phyloP scores from a whole-genome alignment of 2,329 filamentous ascomycete species.

The Tothia fuscella region DNA sequence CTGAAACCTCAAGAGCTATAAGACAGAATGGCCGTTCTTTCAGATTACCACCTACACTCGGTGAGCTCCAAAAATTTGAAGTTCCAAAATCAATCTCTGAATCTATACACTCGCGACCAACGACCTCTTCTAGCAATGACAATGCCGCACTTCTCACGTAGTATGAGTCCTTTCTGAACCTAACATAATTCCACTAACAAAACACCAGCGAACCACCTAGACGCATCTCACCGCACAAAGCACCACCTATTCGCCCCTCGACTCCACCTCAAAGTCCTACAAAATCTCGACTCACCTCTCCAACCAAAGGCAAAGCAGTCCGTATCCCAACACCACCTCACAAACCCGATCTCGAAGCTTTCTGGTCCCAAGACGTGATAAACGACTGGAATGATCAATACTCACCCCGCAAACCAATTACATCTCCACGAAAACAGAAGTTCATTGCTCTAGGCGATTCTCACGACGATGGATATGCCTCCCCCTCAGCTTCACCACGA shows the following conservation, averaged over 20 bases:
- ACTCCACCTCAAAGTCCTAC: conserved; percentile 5
- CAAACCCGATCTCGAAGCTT: conserved; percentile 41
- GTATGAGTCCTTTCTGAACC: background rate
- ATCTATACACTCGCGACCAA: conserved; percentile 2
- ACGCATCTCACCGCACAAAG: conserved; percentile 1
- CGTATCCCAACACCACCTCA: conserved; percentile 44
- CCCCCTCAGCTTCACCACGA: conserved; percentile 7
- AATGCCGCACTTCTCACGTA: conserved; percentile 8
- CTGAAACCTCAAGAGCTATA: background rate
- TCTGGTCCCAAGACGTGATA: conserved; percentile 47
- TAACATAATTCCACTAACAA: background rate
- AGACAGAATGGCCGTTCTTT: no score
- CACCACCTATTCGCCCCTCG: background rate
- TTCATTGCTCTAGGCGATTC: conserved; percentile 10
- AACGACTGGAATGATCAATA: conserved; percentile 55
- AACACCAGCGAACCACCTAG: conserved; percentile 2
- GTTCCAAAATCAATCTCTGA: background rate
- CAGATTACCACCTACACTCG: no score
- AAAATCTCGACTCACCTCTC: conserved; percentile 30
- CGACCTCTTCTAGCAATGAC: conserved; percentile 5
- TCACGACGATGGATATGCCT: conserved; percentile 1
- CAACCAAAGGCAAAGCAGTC: conserved; percentile 30
- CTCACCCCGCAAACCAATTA: conserved; percentile 38
- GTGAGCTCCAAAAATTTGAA: no score
- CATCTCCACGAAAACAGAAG: conserved; percentile 24